A percentile compares a stretch with the other conserved stretches of the same genome.
Conservation (phyloP, 345 rosid genomes). For the Diplotaxis tenuifolia region DNA sequence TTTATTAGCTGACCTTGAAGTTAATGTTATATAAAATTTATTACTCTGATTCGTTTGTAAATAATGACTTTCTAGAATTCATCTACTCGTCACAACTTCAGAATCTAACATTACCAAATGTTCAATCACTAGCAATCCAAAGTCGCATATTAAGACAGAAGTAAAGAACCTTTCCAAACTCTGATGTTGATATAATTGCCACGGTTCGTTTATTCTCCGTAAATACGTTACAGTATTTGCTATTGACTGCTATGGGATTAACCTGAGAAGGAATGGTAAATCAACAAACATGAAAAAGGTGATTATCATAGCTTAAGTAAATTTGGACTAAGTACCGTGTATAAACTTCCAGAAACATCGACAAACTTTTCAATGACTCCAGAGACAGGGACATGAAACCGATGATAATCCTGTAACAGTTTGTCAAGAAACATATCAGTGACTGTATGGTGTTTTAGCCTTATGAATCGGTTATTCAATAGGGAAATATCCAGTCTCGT, state of each 20-base stretch:
- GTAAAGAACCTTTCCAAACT: conserved; percentile 73
- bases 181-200: conserved; percentile 63
- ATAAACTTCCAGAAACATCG: conserved; percentile 70
- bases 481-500: not conserved
- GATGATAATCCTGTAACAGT: conserved; percentile 75
- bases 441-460: not conserved
- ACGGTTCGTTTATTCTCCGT: conserved; percentile 82
- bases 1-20: conserved; percentile 6
- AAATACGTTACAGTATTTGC: conserved; percentile 93
- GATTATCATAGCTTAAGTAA: not conserved
- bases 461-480: no score
- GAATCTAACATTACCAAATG: not conserved
- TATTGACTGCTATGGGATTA: conserved; percentile 92
- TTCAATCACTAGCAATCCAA: not conserved
- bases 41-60: not conserved
- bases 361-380: conserved; percentile 65
- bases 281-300: not conserved
- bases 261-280: conserved; percentile 46
- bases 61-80: not conserved
- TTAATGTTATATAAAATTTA: no score
- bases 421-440: conserved; percentile 1
- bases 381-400: conserved; percentile 83
- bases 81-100: not conserved
- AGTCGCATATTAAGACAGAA: not conserved
- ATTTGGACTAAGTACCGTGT: conserved; percentile 55